Percentiles rank a stretch among this genome's conserved stretches.
These are phyloP conservation scores for Fistulinella staudtii DNA, from an alignment of 1,284 basidiomycete species.

Conservation along the genomic window DNA sequence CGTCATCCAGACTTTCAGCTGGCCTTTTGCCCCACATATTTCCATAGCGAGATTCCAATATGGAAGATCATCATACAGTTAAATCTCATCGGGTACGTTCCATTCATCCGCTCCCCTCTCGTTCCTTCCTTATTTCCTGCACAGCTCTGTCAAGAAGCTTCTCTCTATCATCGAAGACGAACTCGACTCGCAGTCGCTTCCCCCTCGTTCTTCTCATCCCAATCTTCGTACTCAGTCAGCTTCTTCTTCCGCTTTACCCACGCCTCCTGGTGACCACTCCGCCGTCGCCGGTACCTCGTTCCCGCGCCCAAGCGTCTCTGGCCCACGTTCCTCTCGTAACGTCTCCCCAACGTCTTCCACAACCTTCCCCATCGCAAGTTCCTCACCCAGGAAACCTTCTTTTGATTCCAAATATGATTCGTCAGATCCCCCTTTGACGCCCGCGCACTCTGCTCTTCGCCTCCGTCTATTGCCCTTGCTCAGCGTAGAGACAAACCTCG, in stretches of 20 bases:
- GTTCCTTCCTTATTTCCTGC: background rate
- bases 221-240: background rate
- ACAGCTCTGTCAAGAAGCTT: slow-evolving; percentile 52
- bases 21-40: slow-evolving; percentile 57
- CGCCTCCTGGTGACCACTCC: slow-evolving; percentile 1
- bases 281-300: background rate
- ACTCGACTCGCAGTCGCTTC: slow-evolving; percentile 34
- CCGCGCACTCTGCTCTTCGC: slow-evolving; percentile 29
- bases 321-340: background rate
- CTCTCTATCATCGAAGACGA: slow-evolving; percentile 49
- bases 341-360: background rate
- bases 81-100: slow-evolving; percentile 56
- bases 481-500: slow-evolving; percentile 52
- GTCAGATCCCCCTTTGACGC: slow-evolving; percentile 18
- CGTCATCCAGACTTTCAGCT: slow-evolving; percentile 56
- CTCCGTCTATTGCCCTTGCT: slow-evolving; percentile 57
- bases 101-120: background rate
- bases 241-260: slow-evolving; percentile 2
- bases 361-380: background rate
- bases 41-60: slow-evolving; percentile 50
- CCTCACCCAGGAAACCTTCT: background rate
- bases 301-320: background rate
- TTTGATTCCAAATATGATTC: slow-evolving; percentile 3
- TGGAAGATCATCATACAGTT: slow-evolving; percentile 67
- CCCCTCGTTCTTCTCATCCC: slow-evolving; percentile 3